A percentile compares a stretch with the other conserved stretches of the same genome.
phyloP scores from a whole-genome alignment of 2,329 filamentous ascomycete genomes.

The Aspergillus proliferans region DNA sequence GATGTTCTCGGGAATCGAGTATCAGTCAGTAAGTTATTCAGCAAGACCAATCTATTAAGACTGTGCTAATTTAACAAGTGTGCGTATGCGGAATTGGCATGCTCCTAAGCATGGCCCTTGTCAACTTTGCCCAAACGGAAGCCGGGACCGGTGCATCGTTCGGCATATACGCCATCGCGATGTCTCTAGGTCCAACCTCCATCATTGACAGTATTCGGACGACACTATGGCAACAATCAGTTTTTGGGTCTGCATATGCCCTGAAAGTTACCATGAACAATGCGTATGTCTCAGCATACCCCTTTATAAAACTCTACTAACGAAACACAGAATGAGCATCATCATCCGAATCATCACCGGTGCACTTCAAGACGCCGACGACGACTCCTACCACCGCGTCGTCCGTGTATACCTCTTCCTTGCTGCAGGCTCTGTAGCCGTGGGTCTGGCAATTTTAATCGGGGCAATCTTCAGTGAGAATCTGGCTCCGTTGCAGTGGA shows the following conservation, averaged over 20 bases:
- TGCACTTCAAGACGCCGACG: slow-evolving; percentile 53
- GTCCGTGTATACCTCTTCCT: slow-evolving; percentile 53
- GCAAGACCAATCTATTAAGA: too few relatives aligned
- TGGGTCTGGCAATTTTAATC: slow-evolving; percentile 38
- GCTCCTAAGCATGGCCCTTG: slow-evolving; percentile 49
- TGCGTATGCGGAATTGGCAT: slow-evolving; percentile 46
- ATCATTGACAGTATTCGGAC: slow-evolving; percentile 59
- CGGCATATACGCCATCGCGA: slow-evolving; percentile 54
- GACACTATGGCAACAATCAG: slow-evolving; percentile 53
- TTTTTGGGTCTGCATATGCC: slow-evolving; percentile 56
- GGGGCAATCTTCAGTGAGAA: slow-evolving; percentile 37
- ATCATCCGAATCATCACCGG: slow-evolving; percentile 54
- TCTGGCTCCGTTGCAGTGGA: slow-evolving; percentile 52
- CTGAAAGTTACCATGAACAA: slow-evolving; percentile 60
- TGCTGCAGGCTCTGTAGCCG: slow-evolving; percentile 44
- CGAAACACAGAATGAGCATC: slow-evolving; percentile 48
- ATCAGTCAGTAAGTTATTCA: slow-evolving; percentile 30
- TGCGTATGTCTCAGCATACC: slow-evolving; percentile 21
- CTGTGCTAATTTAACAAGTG: slow-evolving; percentile 9
- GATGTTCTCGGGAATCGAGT: slow-evolving; percentile 52
- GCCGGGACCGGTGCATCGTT: slow-evolving; percentile 54
- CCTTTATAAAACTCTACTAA: too few relatives aligned
- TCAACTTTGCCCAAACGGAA: slow-evolving; percentile 46
- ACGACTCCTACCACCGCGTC: slow-evolving; percentile 52
- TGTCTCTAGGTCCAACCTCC: slow-evolving; percentile 50